Conservation (phyloP, 176 grass and related monocot genomes). For the Cymbopogon citratus region DNA sequence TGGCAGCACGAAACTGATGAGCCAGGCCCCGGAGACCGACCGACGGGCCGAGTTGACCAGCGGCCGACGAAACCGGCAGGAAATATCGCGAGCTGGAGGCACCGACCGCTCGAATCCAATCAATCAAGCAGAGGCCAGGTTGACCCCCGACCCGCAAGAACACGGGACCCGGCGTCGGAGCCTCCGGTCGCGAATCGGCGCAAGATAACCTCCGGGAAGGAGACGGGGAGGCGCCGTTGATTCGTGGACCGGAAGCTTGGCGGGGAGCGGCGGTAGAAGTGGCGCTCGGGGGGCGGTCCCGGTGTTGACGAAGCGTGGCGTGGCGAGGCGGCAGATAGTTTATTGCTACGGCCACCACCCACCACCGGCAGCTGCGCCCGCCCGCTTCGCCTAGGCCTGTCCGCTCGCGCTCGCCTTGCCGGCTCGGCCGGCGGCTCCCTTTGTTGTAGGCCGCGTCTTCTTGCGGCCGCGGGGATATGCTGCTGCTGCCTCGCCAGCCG, state of each 20-base stretch:
- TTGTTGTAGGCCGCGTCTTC: not conserved
- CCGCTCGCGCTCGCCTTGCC: conserved; percentile 23
- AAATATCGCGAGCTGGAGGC: not conserved
- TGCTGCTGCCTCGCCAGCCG: not conserved
- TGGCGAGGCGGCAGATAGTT: conserved; percentile 2
- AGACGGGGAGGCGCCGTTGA: not conserved
- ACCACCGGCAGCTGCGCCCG: not conserved
- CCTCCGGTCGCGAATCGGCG: not conserved
- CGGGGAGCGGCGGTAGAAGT: not conserved
- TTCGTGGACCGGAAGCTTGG: not conserved
- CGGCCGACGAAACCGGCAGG: not conserved
- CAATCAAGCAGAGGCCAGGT: not conserved
- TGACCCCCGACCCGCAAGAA: conserved; percentile 2
- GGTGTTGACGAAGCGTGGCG: conserved; percentile 36
- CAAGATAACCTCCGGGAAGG: not conserved
- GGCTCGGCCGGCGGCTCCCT: not conserved
- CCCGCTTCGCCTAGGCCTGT: not conserved
- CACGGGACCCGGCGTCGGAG: not conserved
- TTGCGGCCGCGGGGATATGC: not conserved
- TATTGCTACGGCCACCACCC: conserved; percentile 25
- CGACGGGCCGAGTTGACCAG: conserved; percentile 4
- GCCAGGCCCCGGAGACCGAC: not conserved
- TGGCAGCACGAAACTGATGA: not conserved
- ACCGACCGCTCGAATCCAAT: conserved; percentile 27
- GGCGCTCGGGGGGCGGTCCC: not conserved